Evolutionary conservation across 768 basidiomycete species (phyloP).

Genomic region (Suillus luteus): DNA sequence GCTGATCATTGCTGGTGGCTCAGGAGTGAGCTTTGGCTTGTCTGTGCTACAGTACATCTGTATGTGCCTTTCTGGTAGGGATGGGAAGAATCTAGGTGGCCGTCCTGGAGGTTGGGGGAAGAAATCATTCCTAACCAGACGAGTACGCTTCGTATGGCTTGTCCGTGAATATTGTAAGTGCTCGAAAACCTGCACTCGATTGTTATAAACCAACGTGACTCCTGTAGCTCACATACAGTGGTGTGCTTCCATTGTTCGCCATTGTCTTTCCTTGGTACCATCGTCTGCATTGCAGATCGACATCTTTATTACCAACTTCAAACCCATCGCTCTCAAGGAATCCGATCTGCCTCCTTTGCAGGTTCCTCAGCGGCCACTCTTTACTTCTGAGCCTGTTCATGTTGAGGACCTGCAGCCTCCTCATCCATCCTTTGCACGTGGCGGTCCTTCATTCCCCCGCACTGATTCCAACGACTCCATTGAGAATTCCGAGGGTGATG

Average conservation of each 20-base stretch:
- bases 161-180: slow-evolving; percentile 71
- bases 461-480: slow-evolving; percentile 28
- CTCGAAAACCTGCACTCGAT: neutral
- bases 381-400: slow-evolving; percentile 10
- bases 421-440: slow-evolving; percentile 29
- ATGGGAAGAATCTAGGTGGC: slow-evolving; percentile 51
- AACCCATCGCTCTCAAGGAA: slow-evolving; percentile 27
- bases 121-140: slow-evolving; percentile 42
- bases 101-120: slow-evolving; percentile 45
- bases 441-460: slow-evolving; percentile 12
- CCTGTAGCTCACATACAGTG: slow-evolving; percentile 69
- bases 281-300: slow-evolving; percentile 56
- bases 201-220: neutral
- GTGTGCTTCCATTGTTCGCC: slow-evolving; percentile 68
- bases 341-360: slow-evolving; percentile 13
- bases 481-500: slow-evolving; percentile 36
- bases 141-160: slow-evolving; percentile 78
- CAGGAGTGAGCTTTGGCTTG: slow-evolving; percentile 73
- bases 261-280: slow-evolving; percentile 58
- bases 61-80: slow-evolving; percentile 55
- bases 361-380: slow-evolving; percentile 21
- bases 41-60: slow-evolving; percentile 67
- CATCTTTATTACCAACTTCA: slow-evolving; percentile 71
- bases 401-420: slow-evolving; percentile 39
- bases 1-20: slow-evolving; percentile 69